Percentiles rank a stretch among this genome's conserved stretches.
phyloP scores from a whole-genome alignment of 208 protist genomes.

The Crithidia fasciculata region DNA sequence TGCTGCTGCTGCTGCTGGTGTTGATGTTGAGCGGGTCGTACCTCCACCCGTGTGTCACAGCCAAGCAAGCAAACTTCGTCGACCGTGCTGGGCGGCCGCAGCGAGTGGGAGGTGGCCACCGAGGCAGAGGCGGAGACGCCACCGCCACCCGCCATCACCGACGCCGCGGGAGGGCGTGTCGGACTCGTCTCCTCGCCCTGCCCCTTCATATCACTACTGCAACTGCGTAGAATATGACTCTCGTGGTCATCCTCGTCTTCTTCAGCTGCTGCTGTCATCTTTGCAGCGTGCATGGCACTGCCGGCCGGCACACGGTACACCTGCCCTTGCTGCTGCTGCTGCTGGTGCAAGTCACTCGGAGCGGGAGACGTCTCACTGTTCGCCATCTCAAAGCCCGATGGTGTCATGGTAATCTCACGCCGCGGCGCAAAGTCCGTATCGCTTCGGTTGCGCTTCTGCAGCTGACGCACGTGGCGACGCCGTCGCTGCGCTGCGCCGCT shows the following conservation, averaged over 20 bases:
- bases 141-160: not conserved
- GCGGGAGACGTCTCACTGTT: not conserved
- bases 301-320: too few species aligned
- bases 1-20: slow-evolving; percentile 1
- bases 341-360: slow-evolving; percentile 2
- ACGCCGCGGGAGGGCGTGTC: not conserved
- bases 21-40: not conserved
- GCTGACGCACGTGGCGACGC: slow-evolving; percentile 10
- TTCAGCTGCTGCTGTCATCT: not conserved
- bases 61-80: slow-evolving; percentile 8
- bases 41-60: not conserved
- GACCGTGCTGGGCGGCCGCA: slow-evolving; percentile 13
- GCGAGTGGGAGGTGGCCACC: slow-evolving; percentile 13
- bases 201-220: slow-evolving; percentile 9
- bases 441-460: not conserved
- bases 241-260: not conserved
- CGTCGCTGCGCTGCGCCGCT: slow-evolving; percentile 26
- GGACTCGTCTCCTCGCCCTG: not conserved
- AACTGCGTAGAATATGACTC: slow-evolving; percentile 6
- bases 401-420: slow-evolving; percentile 5
- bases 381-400: not conserved
- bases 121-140: slow-evolving; percentile 13
- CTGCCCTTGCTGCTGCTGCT: too few species aligned
- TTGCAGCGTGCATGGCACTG: not conserved
- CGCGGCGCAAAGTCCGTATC: not conserved